These are phyloP conservation scores for Diaporthe sp. DNA, from an alignment of 2,329 filamentous ascomycete genomes.

Conservation along the genomic window DNA sequence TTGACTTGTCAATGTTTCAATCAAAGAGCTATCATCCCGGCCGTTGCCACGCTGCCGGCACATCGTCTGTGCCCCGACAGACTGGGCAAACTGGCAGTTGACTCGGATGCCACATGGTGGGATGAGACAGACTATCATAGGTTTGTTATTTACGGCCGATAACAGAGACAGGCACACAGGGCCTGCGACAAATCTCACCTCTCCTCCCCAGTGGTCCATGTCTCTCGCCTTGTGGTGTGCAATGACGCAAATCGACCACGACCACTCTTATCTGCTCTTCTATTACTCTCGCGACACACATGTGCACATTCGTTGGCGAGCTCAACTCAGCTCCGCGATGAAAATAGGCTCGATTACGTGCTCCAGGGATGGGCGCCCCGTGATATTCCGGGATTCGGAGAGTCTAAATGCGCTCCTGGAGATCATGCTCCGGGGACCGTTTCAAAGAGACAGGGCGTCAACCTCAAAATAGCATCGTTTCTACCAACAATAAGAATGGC, in stretches of 20 bases:
- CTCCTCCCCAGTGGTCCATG: not conserved
- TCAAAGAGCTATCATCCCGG: conserved; percentile 11
- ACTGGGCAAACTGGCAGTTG: conserved; percentile 20
- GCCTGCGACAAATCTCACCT: not conserved
- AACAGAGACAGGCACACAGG: conserved; percentile 1
- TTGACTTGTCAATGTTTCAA: conserved; percentile 29
- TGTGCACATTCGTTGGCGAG: not conserved
- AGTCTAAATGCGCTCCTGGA: not conserved
- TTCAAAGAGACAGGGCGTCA: not conserved
- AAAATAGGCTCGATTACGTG: not conserved
- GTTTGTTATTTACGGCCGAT: conserved; percentile 1
- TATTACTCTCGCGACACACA: not conserved
- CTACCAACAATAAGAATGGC: not conserved
- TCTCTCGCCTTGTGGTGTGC: not conserved
- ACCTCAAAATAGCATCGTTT: conserved; percentile 12
- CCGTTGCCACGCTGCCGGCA: conserved; percentile 16
- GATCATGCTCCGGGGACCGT: conserved; percentile 12
- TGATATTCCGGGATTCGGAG: not conserved
- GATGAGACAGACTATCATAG: not conserved
- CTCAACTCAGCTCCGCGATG: too few relatives aligned
- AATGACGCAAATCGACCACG: not conserved
- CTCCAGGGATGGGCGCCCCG: conserved; percentile 2
- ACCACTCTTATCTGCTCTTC: not conserved
- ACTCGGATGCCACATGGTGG: conserved; percentile 12
- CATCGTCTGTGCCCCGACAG: conserved; percentile 24